Percentiles rank a stretch among this genome's conserved stretches.
Conservation (phyloP, 83 land plant genomes). For the Thuja plicata region DNA sequence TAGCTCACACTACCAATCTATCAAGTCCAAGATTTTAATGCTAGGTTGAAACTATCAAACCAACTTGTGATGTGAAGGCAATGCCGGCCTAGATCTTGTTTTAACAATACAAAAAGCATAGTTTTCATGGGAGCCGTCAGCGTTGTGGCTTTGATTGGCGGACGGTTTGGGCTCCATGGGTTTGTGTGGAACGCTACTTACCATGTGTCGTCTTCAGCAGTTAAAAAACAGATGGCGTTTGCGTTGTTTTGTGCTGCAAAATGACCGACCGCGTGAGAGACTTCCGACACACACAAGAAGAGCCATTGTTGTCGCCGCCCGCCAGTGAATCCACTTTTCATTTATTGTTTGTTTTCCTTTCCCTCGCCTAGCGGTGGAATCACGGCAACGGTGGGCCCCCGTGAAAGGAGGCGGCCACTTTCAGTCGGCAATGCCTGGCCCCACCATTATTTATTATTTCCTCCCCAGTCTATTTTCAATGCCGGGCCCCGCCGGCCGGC, state of each 20-base stretch:
- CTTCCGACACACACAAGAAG: constrained; percentile 10
- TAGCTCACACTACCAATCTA: too few species aligned
- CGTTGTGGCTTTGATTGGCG: too few species aligned
- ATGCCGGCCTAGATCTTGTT: too few species aligned
- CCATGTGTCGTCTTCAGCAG: neutral
- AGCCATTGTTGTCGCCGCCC: constrained; percentile 18
- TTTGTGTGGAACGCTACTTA: too few species aligned
- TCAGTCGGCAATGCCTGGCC: constrained; percentile 15
- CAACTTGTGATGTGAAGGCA: too few species aligned
- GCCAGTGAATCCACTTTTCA: neutral
- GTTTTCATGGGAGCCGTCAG: too few species aligned
- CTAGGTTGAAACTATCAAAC: too few species aligned
- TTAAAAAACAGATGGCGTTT: neutral
- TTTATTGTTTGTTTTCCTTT: neutral
- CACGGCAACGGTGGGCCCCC: constrained; percentile 16
- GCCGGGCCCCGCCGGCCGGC: neutral
- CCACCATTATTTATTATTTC: constrained; percentile 3
- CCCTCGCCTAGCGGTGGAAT: constrained; percentile 3
- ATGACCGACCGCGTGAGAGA: constrained; percentile 15
- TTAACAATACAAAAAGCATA: too few species aligned
- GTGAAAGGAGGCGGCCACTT: constrained; percentile 19
- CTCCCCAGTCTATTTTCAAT: neutral
- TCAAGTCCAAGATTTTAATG: too few species aligned
- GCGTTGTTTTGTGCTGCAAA: constrained; percentile 1
- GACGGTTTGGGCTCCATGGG: too few species aligned